These are phyloP conservation scores for Alternaria conjuncta DNA, from an alignment of 2,329 filamentous ascomycete species.

Conservation along the genomic window DNA sequence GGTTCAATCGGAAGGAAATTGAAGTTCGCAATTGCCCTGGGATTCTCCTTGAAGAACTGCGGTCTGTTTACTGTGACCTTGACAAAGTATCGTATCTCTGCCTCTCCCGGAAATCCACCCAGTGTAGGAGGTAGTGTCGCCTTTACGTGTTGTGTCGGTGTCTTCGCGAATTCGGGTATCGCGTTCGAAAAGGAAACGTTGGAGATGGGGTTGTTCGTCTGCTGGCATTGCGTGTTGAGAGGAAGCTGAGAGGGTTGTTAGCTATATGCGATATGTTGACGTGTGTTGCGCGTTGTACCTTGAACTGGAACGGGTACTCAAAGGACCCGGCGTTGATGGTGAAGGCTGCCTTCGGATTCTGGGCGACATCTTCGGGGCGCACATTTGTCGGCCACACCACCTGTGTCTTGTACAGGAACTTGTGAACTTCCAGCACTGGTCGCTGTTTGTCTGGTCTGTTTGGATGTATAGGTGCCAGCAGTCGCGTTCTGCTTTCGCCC, in stretches of 20 bases:
- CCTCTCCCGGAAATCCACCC: conserved; percentile 83
- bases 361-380: conserved; percentile 46
- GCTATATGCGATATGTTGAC: not conserved
- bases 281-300: conserved; percentile 58
- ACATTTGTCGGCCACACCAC: conserved; percentile 72
- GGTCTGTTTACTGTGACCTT: conserved; percentile 95
- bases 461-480: conserved; percentile 59
- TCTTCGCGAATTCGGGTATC: conserved; percentile 53
- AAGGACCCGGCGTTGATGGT: conserved; percentile 73
- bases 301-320: conserved; percentile 79
- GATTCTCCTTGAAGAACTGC: conserved; percentile 88
- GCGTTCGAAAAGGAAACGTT: conserved; percentile 54
- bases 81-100: conserved; percentile 91
- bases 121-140: conserved; percentile 88
- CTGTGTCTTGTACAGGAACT: conserved; percentile 75
- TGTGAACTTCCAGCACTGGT: conserved; percentile 59
- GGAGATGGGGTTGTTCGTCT: conserved; percentile 46
- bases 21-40: conserved; percentile 66
- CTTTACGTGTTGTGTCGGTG: conserved; percentile 71
- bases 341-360: conserved; percentile 55
- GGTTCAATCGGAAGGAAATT: conserved; percentile 94
- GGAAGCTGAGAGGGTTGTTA: conserved; percentile 48
- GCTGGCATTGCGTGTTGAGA: conserved; percentile 74
- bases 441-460: conserved; percentile 51
- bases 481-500: conserved; percentile 74